These are phyloP conservation scores for Coprinopsis marcescibilis DNA, from an alignment of 768 basidiomycete species.

Conservation along the genomic window DNA sequence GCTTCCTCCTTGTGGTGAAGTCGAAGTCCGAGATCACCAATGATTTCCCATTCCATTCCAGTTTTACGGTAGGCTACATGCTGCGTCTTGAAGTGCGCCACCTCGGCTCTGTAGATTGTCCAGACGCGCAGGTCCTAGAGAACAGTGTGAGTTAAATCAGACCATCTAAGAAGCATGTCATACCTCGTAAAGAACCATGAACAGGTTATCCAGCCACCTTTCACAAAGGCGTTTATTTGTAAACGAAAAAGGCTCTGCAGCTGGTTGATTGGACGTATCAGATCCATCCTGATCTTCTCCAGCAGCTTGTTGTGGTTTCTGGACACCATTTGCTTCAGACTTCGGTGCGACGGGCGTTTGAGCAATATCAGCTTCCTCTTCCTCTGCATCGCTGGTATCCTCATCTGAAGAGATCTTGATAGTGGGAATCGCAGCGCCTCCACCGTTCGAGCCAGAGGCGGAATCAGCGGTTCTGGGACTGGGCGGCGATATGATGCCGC, in stretches of 20 bases:
- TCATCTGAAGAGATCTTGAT: conserved; percentile 74
- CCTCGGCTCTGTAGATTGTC: conserved; percentile 98
- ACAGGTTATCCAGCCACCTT: conserved; percentile 95
- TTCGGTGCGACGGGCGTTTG: conserved; percentile 22
- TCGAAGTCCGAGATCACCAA: conserved; percentile 91
- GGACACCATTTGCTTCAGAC: conserved; percentile 28
- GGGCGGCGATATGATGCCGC: conserved; percentile 47
- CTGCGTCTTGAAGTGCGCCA: conserved; percentile 98
- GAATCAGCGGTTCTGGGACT: conserved; percentile 22
- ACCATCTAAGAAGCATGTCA: conserved; percentile 14
- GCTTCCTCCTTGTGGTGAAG: conserved; percentile 97
- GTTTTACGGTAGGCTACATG: conserved; percentile 98
- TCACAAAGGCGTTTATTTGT: conserved; percentile 96
- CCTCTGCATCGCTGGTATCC: conserved; percentile 30
- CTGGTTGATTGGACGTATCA: conserved; percentile 27
- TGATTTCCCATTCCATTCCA: conserved; percentile 95
- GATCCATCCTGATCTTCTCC: conserved; percentile 39
- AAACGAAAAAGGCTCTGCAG: conserved; percentile 77
- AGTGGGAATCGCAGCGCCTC: conserved; percentile 47
- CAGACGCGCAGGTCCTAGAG: conserved; percentile 88
- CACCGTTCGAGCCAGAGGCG: no score
- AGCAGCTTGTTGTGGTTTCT: conserved; percentile 49
- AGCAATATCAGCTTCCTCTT: conserved; percentile 15
- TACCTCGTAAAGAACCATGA: conserved; percentile 98
- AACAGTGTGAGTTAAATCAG: conserved; percentile 6